Conservation (phyloP, 2,329 filamentous ascomycete genomes). For the Penicillium rolfsii region DNA sequence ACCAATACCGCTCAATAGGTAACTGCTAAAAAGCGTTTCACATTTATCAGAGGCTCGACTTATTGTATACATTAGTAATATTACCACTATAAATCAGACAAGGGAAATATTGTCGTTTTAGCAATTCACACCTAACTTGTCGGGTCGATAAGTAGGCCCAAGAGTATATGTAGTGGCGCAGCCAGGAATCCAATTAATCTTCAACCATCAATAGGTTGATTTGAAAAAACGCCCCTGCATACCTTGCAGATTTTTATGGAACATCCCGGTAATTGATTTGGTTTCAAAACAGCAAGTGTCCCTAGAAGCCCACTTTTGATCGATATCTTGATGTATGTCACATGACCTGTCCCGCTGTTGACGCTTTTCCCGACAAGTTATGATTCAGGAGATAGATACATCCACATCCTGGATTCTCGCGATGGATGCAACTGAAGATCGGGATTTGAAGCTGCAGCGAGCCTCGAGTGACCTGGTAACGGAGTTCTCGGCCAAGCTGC, state of each 20-base stretch:
- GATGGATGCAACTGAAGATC: conserved; percentile 52
- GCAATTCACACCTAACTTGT: too few relatives aligned
- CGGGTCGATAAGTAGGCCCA: too few relatives aligned
- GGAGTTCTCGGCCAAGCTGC: conserved; percentile 48
- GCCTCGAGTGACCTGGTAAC: conserved; percentile 49
- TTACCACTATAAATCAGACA: too few relatives aligned
- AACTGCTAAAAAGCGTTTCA: too few relatives aligned
- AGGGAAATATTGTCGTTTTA: too few relatives aligned
- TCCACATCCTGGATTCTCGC: conserved; percentile 12
- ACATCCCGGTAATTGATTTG: background rate
- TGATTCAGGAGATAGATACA: conserved; percentile 9
- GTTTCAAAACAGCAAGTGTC: background rate
- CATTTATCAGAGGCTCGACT: too few relatives aligned
- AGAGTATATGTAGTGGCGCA: too few relatives aligned
- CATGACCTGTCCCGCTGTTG: conserved; percentile 31
- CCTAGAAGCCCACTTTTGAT: background rate
- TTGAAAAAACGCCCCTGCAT: background rate
- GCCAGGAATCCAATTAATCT: too few relatives aligned
- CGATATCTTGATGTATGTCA: conserved; percentile 17
- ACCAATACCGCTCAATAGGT: too few relatives aligned
- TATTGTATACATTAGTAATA: too few relatives aligned
- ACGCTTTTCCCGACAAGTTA: conserved; percentile 25
- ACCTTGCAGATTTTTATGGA: background rate
- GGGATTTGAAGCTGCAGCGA: conserved; percentile 52
- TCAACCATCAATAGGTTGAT: background rate